These are phyloP conservation scores for Calonectria leucothoes DNA, from an alignment of 2,329 filamentous ascomycete species.

Conservation along the genomic window DNA sequence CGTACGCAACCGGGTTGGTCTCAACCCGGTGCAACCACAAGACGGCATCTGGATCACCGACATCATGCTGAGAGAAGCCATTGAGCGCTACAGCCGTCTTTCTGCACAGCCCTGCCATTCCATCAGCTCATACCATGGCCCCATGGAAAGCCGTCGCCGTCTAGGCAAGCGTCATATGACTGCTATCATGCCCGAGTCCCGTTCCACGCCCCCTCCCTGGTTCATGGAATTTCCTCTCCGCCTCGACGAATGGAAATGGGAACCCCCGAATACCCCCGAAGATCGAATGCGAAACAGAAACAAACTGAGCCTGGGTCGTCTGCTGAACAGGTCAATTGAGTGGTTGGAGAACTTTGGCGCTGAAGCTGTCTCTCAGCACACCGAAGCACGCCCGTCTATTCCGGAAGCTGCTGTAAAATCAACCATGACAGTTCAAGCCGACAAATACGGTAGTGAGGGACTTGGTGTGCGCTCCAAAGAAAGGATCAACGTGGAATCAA, in stretches of 20 bases:
- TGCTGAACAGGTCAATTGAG: conserved; percentile 43
- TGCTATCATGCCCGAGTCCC: conserved; percentile 56
- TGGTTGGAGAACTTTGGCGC: conserved; percentile 39
- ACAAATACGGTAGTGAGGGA: background rate
- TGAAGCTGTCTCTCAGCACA: background rate
- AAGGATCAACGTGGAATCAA: background rate
- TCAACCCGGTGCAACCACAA: conserved; percentile 27
- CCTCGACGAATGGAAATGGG: conserved; percentile 63
- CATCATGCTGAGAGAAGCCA: conserved; percentile 45
- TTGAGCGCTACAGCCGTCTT: conserved; percentile 45
- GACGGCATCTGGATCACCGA: conserved; percentile 48
- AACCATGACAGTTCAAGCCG: no score
- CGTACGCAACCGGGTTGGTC: conserved; percentile 39
- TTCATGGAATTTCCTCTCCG: conserved; percentile 57
- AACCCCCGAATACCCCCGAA: conserved; percentile 55
- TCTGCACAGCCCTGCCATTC: conserved; percentile 37
- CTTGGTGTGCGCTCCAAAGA: background rate
- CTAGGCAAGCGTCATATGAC: conserved; percentile 66
- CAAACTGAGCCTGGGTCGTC: conserved; percentile 28
- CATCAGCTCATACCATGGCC: conserved; percentile 61
- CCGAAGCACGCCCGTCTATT: background rate
- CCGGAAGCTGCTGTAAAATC: background rate
- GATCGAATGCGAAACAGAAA: conserved; percentile 42
- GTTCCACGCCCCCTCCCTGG: conserved; percentile 56
- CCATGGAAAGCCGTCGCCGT: conserved; percentile 66